Base-by-base conservation (phyloP, 495 filamentous ascomycete species). In the Daldinia loculata region DNA sequence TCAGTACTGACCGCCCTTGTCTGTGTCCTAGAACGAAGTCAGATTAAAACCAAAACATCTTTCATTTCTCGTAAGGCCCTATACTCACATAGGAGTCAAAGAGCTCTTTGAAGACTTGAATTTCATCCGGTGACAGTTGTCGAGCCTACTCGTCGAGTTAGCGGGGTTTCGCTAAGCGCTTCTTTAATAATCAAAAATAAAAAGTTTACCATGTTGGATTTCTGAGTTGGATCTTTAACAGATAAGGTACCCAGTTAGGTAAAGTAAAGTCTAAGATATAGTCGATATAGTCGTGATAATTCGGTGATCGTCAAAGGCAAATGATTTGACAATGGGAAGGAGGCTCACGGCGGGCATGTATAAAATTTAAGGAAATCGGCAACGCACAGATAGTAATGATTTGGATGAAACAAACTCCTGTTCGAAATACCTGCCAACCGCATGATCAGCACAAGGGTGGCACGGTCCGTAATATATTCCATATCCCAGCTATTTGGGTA, bases 81-180 rank as follows among this genome's bases (percentile, higher is more conserved):
- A 6, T 19, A 76, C 77, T 61, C 58, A 80, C 78, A 66, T 80
- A 80, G 56, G 75, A 70, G 48, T 80, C 75, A 61, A 80, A 80
- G 27, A 74, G 75, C 2, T 78, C 76, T 53, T 75, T 77, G 69
- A 80, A 75, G 57, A 80, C 76, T 55, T 74, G 64, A 17, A 80
- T 75, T 53, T 80, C 78, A 60, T 80, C 78, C 27, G 50, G 50
- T 1, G 77, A 78, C 9, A 78, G 55, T 34, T 67, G 22, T 71
- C 73, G 71, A n/a, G 74, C 72, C 77, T 87, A 17, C 3, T 32
- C 6, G 4, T 73, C 48, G 6, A 3, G 26, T 48, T 66, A 70
- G 58, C 26, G 12, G 36, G 11, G 24, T 39, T 24, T 4, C 4
- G 9, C n/a, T 51, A 26, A 26, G 29, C 4, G 14, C 8, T 11